Conservation (phyloP, 176 grass and related monocot species). For the Oryza glaberrima region DNA sequence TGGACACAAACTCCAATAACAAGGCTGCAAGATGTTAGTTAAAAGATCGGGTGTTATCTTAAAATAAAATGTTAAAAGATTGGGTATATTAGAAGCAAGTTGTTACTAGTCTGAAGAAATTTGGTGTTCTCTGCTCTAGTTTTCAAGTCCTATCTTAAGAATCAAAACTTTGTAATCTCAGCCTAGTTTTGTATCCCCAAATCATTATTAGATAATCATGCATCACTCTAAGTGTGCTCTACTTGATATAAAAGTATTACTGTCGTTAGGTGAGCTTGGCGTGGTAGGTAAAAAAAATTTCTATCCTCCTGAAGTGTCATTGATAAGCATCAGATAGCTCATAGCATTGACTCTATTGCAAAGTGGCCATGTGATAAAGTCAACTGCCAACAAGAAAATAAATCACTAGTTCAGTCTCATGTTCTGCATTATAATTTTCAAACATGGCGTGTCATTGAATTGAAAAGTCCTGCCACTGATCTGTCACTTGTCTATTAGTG, state of each 20-base stretch:
- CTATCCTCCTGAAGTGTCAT: constrained; percentile 9
- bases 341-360: constrained; percentile 30
- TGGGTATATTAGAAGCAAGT: constrained; percentile 1
- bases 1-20: constrained; percentile 23
- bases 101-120: not conserved
- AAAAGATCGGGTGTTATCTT: not conserved
- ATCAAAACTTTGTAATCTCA: constrained; percentile 11
- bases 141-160: not conserved
- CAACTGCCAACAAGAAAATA: constrained; percentile 32
- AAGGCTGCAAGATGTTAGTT: constrained; percentile 2
- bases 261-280: constrained; percentile 14
- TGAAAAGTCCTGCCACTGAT: not conserved
- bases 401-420: not conserved
- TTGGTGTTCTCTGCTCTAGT: not conserved
- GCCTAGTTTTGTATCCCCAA: not conserved
- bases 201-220: not conserved
- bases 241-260: not conserved
- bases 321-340: constrained; percentile 17
- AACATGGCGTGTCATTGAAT: constrained; percentile 11
- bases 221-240: too few relatives aligned
- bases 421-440: constrained; percentile 28
- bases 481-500: not conserved
- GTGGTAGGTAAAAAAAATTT: not conserved
- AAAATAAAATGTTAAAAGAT: not conserved
- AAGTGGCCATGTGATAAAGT: constrained; percentile 41